Base-by-base conservation (phyloP, 1,139 yeast genomes). In the Spathaspora sp. region DNA sequence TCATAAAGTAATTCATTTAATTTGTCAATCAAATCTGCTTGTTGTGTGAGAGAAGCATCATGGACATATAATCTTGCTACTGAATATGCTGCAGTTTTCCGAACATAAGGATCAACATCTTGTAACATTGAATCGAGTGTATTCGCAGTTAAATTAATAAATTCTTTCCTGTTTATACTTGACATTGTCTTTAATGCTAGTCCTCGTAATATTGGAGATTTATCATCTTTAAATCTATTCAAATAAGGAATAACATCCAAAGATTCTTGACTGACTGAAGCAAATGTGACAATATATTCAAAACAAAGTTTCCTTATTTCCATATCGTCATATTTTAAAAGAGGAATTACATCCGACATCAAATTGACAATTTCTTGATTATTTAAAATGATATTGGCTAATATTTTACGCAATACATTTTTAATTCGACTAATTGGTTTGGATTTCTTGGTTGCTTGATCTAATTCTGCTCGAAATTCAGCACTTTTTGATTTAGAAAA, bases 341-440 rank as follows among this genome's bases (percentile, higher is more conserved):
- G 72, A 29, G 70, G 70, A 7, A 87, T 61, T 10, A 91, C 78
- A 42, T 87, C 95, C 1, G 86, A 84, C 60, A 85, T 79, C 49
- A 91, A 61, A 34, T 71, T 60, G 9, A 82, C 74, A 80, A 90
- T 79, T 58, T 91, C 97, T 52, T 78, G 76, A 60, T 89, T 89
- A 48, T 90, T 90, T 67, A 90, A 74, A 4, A 95, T 85, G 65
- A 89, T 77, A 62, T 90, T 91, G 40, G 96, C 95, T 7, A 90
- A 76, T 26, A 89, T 78, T 60, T 87, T 87, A 63, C 84, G 85
- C 54, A 93, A 69, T 0, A 89, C 83, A 18, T 77, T 67, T 60
- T 81, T 84, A 57, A 84, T 74, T 62, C 67, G 72, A 51, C 57
- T 56, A 34, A 68, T 72, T 3, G 79, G 76, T 51, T 71, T 72